Conservation (phyloP, 371 early-diverging fungal genomes). For the Circinella minor region DNA sequence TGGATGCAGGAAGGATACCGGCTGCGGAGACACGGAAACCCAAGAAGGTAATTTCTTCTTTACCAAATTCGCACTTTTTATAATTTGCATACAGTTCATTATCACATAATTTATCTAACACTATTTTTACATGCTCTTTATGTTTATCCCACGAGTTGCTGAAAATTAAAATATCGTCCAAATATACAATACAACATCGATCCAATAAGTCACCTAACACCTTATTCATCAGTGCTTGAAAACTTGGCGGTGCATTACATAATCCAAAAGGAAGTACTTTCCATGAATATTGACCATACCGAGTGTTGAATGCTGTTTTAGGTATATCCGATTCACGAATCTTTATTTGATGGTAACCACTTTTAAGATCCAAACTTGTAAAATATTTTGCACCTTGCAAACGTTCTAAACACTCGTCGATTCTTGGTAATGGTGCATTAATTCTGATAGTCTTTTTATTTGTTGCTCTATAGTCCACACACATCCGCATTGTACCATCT, state of each 20-base stretch:
- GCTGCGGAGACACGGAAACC: too few species aligned
- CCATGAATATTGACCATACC: conserved; percentile 49
- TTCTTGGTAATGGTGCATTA: conserved; percentile 44
- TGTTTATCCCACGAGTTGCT: conserved; percentile 54
- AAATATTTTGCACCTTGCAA: conserved; percentile 40
- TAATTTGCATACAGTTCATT: too few species aligned
- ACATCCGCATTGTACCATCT: conserved; percentile 51
- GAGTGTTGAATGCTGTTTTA: conserved; percentile 37
- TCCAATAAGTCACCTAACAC: conserved; percentile 42
- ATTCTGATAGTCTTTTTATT: conserved; percentile 52
- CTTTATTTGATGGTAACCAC: conserved; percentile 47
- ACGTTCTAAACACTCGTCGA: conserved; percentile 50
- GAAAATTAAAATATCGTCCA: conserved; percentile 67
- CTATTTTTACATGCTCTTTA: conserved; percentile 32
- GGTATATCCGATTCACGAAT: conserved; percentile 23
- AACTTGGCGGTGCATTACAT: conserved; percentile 48
- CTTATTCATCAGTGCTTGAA: conserved; percentile 45
- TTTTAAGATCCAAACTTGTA: conserved; percentile 51
- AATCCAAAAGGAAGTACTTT: conserved; percentile 56
- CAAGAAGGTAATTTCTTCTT: too few species aligned
- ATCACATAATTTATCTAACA: conserved; percentile 38
- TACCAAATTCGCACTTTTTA: too few species aligned
- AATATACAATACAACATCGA: conserved; percentile 45
- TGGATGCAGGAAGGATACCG: too few species aligned
- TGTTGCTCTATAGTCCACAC: conserved; percentile 38